These are phyloP conservation scores for Lentinula raphanica DNA, from an alignment of 768 basidiomycete genomes.

Conservation along the genomic window DNA sequence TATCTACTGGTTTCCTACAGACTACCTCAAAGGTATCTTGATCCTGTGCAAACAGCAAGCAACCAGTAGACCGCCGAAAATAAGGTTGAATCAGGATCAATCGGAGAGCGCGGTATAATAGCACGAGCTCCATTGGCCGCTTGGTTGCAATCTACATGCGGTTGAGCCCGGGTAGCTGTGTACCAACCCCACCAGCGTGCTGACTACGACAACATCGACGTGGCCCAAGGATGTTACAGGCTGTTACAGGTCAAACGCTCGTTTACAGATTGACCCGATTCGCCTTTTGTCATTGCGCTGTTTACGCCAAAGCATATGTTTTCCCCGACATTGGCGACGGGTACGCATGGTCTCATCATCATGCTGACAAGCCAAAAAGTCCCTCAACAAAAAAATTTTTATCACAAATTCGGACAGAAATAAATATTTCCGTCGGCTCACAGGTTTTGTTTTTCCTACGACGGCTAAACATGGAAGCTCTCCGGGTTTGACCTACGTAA, in stretches of 20 bases:
- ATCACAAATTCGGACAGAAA: neutral
- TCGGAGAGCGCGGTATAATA: neutral
- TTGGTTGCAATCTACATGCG: neutral
- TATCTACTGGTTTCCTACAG: too few species aligned
- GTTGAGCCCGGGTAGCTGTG: neutral
- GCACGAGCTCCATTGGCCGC: neutral
- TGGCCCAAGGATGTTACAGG: too few species aligned
- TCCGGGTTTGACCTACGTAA: neutral
- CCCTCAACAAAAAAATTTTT: neutral
- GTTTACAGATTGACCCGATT: neutral
- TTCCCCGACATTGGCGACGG: neutral
- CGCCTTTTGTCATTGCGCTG: neutral
- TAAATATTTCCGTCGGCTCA: neutral
- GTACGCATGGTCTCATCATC: conserved; percentile 4
- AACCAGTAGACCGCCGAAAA: neutral
- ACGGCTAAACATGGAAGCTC: neutral
- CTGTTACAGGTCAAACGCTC: too few species aligned
- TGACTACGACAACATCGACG: neutral
- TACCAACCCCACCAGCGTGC: neutral
- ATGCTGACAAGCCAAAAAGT: neutral
- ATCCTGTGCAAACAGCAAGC: neutral
- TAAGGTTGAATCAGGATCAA: neutral
- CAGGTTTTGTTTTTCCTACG: too few species aligned
- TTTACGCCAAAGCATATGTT: neutral
- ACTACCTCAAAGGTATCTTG: neutral